A percentile compares a stretch with the other conserved stretches of the same genome.
These are phyloP conservation scores for Cryptosporidium xiaoi DNA, from an alignment of 169 alveolate species.

Conservation along the genomic window DNA sequence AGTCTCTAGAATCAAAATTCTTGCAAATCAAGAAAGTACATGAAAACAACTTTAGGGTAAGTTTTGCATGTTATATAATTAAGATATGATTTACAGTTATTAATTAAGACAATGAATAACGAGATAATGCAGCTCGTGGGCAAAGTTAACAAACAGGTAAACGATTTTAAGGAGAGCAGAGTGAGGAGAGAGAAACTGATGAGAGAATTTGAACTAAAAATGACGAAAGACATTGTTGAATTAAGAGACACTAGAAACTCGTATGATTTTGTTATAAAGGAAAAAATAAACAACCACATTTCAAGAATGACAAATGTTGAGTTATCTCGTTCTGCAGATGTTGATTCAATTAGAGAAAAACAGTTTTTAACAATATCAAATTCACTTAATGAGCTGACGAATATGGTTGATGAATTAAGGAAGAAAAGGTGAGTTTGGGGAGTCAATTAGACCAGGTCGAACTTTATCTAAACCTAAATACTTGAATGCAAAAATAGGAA, in stretches of 20 bases:
- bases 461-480: no score
- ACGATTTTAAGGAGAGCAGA: conserved; percentile 1
- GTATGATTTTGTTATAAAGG: conserved; percentile 1
- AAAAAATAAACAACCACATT: conserved; percentile 25
- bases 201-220: conserved; percentile 13
- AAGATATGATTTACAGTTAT: neutral
- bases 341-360: conserved; percentile 44
- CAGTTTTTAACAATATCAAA: conserved; percentile 49
- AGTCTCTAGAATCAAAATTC: conserved; percentile 21
- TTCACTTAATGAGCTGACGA: conserved; percentile 43
- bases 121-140: conserved; percentile 4
- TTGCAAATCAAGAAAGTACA: conserved; percentile 5
- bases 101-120: neutral
- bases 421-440: conserved; percentile 29
- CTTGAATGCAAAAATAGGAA: neutral
- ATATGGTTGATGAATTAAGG: conserved; percentile 42
- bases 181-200: neutral
- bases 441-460: neutral
- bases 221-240: conserved; percentile 12
- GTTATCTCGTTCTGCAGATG: conserved; percentile 13
- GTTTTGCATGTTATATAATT: neutral
- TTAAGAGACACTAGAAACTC: conserved; percentile 19
- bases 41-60: conserved; percentile 24
- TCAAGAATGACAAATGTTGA: conserved; percentile 16
- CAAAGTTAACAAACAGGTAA: conserved; percentile 2